These are phyloP conservation scores for Kazachstania viticola DNA, from an alignment of 805 yeast genomes.

Conservation along the genomic window DNA sequence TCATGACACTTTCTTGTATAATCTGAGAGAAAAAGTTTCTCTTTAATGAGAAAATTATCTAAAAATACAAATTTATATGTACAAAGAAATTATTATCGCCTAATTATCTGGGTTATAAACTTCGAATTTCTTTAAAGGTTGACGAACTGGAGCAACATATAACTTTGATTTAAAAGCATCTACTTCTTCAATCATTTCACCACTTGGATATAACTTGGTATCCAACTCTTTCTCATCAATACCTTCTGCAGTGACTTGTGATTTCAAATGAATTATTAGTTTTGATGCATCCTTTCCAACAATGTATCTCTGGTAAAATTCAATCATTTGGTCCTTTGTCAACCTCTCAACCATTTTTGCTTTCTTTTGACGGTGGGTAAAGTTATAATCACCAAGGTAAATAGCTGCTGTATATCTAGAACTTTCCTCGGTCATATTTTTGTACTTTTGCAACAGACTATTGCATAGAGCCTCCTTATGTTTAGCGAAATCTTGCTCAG, in stretches of 20 bases:
- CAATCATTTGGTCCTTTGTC: constrained; percentile 44
- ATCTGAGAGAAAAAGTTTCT: too few relatives aligned
- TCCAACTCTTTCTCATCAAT: constrained; percentile 17
- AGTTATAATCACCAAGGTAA: constrained; percentile 70
- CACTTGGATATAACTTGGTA: constrained; percentile 34
- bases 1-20: too few relatives aligned
- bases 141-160: constrained; percentile 49
- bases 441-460: constrained; percentile 57
- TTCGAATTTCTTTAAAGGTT: constrained; percentile 33
- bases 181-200: constrained; percentile 33
- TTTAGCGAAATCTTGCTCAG: constrained; percentile 52
- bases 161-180: constrained; percentile 47
- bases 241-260: constrained; percentile 27
- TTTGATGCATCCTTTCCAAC: constrained; percentile 28
- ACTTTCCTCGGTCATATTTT: constrained; percentile 71
- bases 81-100: not conserved
- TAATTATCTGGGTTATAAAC: constrained; percentile 4
- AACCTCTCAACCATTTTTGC: constrained; percentile 44
- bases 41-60: too few relatives aligned
- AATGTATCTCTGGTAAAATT: constrained; percentile 40
- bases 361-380: constrained; percentile 43
- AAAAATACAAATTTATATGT: too few relatives aligned
- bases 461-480: constrained; percentile 59
- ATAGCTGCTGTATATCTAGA: constrained; percentile 54
- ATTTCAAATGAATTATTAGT: constrained; percentile 51